These are phyloP conservation scores for Leccinum fibrillosum DNA, from an alignment of 768 basidiomycete genomes.

Conservation along the genomic window DNA sequence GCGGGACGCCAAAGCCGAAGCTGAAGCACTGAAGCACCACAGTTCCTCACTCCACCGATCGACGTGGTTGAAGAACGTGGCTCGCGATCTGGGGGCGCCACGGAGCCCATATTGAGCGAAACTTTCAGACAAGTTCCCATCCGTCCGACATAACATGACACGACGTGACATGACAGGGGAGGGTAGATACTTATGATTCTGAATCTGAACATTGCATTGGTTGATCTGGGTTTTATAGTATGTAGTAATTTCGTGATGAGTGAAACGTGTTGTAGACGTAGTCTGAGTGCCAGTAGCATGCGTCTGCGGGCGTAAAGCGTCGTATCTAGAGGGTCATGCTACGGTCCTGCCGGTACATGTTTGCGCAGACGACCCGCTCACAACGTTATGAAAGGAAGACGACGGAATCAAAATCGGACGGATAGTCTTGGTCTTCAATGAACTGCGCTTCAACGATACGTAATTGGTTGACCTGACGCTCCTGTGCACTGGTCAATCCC, in stretches of 20 bases:
- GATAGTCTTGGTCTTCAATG: not conserved
- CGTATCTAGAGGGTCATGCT: too few relatives aligned
- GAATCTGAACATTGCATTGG: not conserved
- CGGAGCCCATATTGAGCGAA: not conserved
- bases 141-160: not conserved
- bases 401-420: too few relatives aligned
- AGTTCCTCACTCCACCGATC: not conserved
- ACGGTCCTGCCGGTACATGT: not conserved
- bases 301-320: not conserved
- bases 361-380: not conserved
- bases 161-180: not conserved
- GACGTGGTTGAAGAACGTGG: too few relatives aligned
- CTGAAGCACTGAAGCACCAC: too few relatives aligned
- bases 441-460: too few relatives aligned
- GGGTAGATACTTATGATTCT: not conserved
- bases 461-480: too few relatives aligned
- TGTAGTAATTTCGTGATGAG: not conserved
- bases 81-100: not conserved
- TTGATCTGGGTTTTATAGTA: not conserved
- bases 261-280: not conserved
- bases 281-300: not conserved
- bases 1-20: too few relatives aligned
- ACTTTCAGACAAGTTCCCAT: not conserved
- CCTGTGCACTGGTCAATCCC: too few relatives aligned
- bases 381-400: not conserved